phyloP scores from a whole-genome alignment of 306 rosid species.

The Inga leiocalycina region DNA sequence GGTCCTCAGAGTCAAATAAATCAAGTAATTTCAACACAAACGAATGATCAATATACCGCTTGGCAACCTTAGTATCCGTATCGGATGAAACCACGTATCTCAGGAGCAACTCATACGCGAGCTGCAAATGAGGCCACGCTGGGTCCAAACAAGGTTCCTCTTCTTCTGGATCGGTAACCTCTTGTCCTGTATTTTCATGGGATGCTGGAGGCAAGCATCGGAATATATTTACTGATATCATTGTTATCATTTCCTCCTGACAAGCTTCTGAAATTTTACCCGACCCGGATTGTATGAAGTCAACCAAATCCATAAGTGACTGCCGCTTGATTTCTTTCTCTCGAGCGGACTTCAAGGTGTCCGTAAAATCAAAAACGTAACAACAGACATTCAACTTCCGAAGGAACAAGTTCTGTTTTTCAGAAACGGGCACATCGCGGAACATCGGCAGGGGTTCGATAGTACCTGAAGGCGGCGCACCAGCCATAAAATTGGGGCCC shows the following conservation, averaged over 20 bases:
- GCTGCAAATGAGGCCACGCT: constrained; percentile 92
- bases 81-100: constrained; percentile 96
- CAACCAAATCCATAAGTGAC: constrained; percentile 81
- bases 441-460: constrained; percentile 73
- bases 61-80: constrained; percentile 93
- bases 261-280: constrained; percentile 83
- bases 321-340: constrained; percentile 96
- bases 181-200: constrained; percentile 86
- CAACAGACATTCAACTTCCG: constrained; percentile 80
- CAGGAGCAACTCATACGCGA: constrained; percentile 86
- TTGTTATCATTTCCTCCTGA: constrained; percentile 90
- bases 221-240: constrained; percentile 82
- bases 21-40: constrained; percentile 87
- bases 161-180: constrained; percentile 78
- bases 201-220: constrained; percentile 89
- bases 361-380: constrained; percentile 70
- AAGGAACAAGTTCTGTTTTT: constrained; percentile 69
- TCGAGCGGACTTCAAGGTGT: constrained; percentile 67
- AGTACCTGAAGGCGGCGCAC: constrained; percentile 59
- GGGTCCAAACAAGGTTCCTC: constrained; percentile 88
- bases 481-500: constrained; percentile 34
- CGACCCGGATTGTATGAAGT: constrained; percentile 86
- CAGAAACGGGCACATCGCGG: constrained; percentile 68
- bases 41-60: constrained; percentile 88
- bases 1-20: constrained; percentile 92